phyloP scores from a whole-genome alignment of 176 grass and related monocot genomes.

The Chrysopogon serrulatus region DNA sequence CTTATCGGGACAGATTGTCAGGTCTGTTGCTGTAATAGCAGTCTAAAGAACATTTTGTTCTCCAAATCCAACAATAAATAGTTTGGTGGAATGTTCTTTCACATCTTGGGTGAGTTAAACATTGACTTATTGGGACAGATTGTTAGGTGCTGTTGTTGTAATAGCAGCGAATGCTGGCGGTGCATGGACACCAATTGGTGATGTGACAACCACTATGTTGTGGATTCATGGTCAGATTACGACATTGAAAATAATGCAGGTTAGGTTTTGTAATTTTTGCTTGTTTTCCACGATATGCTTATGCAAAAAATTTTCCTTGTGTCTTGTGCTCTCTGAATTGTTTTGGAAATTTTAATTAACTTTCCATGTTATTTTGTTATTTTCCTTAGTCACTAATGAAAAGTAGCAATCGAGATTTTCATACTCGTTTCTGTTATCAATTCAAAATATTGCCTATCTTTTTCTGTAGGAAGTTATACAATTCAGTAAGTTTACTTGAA shows the following conservation, averaged over 20 bases:
- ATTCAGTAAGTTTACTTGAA: neutral
- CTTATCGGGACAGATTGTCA: constrained; percentile 75
- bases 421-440: neutral
- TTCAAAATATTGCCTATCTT: neutral
- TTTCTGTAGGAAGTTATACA: neutral
- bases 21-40: constrained; percentile 81
- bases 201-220: constrained; percentile 98
- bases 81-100: neutral
- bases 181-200: constrained; percentile 99
- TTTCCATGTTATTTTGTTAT: neutral
- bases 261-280: constrained; percentile 29
- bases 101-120: constrained; percentile 11
- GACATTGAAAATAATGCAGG: constrained; percentile 79
- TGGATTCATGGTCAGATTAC: constrained; percentile 97
- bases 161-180: constrained; percentile 96
- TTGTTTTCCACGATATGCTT: neutral
- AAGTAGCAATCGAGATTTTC: neutral
- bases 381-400: neutral
- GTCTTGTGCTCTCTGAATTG: neutral
- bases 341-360: neutral
- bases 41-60: constrained; percentile 12
- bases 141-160: constrained; percentile 91
- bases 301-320: constrained; percentile 14
- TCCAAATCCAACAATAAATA: neutral
- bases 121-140: constrained; percentile 56